phyloP scores from a whole-genome alignment of 2,329 filamentous ascomycete genomes.

The Aureobasidium subglaciale region DNA sequence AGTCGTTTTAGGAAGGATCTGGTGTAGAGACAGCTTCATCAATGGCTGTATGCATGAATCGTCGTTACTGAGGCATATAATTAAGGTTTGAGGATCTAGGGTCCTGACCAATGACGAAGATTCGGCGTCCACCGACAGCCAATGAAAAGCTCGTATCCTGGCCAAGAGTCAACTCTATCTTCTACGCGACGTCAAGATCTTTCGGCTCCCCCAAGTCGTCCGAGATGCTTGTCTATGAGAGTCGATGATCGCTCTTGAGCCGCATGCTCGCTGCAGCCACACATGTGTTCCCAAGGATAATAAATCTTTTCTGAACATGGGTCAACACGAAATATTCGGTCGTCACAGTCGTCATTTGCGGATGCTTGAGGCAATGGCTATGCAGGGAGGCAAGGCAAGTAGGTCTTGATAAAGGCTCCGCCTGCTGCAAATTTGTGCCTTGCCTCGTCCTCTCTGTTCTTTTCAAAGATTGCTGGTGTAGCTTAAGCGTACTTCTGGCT shows the following conservation, averaged over 20 bases:
- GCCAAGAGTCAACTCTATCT: background rate
- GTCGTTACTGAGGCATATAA: background rate
- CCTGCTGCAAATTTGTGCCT: background rate
- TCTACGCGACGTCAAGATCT: background rate
- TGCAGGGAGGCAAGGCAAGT: conserved; percentile 2
- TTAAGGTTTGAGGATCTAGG: background rate
- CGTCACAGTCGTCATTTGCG: conserved; percentile 5
- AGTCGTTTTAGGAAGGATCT: background rate
- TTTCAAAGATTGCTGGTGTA: background rate
- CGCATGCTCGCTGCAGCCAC: conserved; percentile 9
- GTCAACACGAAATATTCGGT: background rate
- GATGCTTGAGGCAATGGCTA: background rate
- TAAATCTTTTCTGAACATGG: background rate
- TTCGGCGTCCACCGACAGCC: background rate
- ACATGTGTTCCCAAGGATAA: conserved; percentile 8
- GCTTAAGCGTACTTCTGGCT: background rate
- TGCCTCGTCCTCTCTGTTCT: background rate
- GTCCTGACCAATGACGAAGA: background rate
- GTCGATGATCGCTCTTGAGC: conserved; percentile 2
- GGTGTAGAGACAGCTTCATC: background rate
- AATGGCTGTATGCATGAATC: background rate
- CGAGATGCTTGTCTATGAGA: background rate
- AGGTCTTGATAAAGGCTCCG: background rate
- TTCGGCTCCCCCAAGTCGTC: background rate
- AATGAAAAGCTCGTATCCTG: background rate